Evolutionary conservation across 176 grass and related monocot species (phyloP).

Genomic region (Oryza australiensis): DNA sequence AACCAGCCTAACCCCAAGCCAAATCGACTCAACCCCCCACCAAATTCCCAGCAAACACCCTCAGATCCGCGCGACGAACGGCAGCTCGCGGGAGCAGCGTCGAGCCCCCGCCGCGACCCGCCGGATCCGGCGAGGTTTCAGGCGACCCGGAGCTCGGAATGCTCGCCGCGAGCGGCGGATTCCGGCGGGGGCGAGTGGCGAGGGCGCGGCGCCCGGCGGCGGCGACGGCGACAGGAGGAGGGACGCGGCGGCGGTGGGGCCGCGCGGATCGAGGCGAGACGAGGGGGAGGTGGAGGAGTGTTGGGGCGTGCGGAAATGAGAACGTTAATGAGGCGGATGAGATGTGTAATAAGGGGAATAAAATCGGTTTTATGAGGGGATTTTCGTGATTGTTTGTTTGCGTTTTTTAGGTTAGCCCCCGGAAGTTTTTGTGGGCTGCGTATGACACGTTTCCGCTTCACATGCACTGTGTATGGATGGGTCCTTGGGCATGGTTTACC

Average conservation of each 20-base stretch:
- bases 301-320: slow-evolving; percentile 33
- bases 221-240: not conserved
- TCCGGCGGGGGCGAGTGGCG: not conserved
- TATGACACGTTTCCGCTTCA: slow-evolving; percentile 21
- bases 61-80: slow-evolving; percentile 35
- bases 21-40: not conserved
- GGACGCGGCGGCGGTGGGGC: not conserved
- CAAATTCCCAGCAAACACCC: not conserved
- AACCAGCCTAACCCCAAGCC: not conserved
- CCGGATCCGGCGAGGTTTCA: slow-evolving; percentile 24
- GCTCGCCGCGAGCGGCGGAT: not conserved
- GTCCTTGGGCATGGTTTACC: not conserved
- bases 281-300: not conserved
- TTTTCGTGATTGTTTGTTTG: slow-evolving; percentile 1
- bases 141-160: slow-evolving; percentile 28
- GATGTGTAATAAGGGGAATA: not conserved
- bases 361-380: not conserved
- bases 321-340: slow-evolving; percentile 41
- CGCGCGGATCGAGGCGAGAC: slow-evolving; percentile 5
- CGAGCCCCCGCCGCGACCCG: not conserved
- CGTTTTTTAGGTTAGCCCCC: slow-evolving; percentile 34
- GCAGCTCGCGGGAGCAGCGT: not conserved
- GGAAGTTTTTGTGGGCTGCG: slow-evolving; percentile 12
- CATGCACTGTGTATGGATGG: slow-evolving; percentile 15
- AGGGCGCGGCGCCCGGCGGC: not conserved